Evolutionary conservation across 345 rosid species (phyloP), one percentile per base, ranked within the genome.

Genomic region (Corymbia maculata): DNA sequence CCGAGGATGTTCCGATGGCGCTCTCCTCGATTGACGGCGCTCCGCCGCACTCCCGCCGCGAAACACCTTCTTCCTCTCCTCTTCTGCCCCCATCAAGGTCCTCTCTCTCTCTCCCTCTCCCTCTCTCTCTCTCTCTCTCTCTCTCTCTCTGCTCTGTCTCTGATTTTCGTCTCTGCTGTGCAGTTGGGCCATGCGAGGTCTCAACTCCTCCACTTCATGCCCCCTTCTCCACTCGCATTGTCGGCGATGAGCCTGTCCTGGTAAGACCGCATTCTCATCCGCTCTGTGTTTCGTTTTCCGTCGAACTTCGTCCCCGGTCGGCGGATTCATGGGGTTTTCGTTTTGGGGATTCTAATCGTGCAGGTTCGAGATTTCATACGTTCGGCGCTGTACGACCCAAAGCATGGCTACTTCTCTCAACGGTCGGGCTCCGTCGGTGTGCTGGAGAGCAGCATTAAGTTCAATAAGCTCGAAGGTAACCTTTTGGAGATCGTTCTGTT

Each of bases 361-460:
- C 90, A 96, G 98, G 98, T 96, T 28, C 93, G 98, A n/a, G 98
- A 97, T 93, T 97, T 96, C 89, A 91, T 97, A 87, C 97, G 93
- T 87, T 93, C 94, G 4, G 97, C 97, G 50, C 86, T 98, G 61
- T 98, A 97, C 87, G 96, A 96, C 89, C 94, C 95, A 32, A 88
- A 92, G 21, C 97, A 95, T n/a, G 99, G 99, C 8, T 97, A 96
- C 94, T 98, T 98, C 95, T 96, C 99, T 32, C 96, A 93, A 87
- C 89, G 94, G 88, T 95, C 98, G 36, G 90, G 91, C 52, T 94
- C 98, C 1, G 98, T 97, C 88, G 99, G 99, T 2, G 96, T 98
- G 86, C 94, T 98, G 36, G 97, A 97, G 91, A 94, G 92, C 88
- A 92, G 95, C 93, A 93, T 98, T 59, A 97, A 94, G 93, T 98